Conservation (phyloP, 1,284 basidiomycete species). For the Ceratobasidium sp. region DNA sequence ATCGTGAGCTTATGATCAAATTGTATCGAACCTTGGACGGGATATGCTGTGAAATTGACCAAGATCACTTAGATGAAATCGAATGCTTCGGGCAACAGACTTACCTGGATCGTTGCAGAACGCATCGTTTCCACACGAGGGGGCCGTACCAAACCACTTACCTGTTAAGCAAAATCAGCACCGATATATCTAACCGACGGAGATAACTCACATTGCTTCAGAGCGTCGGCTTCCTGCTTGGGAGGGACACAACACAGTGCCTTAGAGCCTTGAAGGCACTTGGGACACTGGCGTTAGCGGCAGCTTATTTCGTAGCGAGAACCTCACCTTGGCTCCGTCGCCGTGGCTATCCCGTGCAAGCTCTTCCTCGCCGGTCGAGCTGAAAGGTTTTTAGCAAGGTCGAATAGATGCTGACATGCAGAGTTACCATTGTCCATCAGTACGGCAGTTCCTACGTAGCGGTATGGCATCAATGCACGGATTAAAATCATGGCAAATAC, state of each 20-base stretch:
- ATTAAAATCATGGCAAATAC: not conserved
- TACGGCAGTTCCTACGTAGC: conserved; percentile 1
- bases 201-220: conserved; percentile 17
- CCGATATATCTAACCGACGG: too few species aligned
- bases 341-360: conserved; percentile 3
- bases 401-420: too few species aligned
- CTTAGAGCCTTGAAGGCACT: conserved; percentile 9
- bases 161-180: too few species aligned
- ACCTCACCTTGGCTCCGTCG: conserved; percentile 2
- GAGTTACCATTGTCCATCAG: conserved; percentile 3
- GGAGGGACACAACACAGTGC: not conserved
- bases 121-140: not conserved
- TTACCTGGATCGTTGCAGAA: conserved; percentile 13
- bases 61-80: too few species aligned
- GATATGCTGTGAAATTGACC: not conserved
- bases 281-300: too few species aligned
- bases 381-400: not conserved
- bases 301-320: too few species aligned
- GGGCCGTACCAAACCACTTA: conserved; percentile 27
- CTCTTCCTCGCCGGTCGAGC: conserved; percentile 15
- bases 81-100: not conserved
- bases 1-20: too few species aligned
- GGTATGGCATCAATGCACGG: not conserved
- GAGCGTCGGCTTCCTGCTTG: conserved; percentile 4
- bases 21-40: not conserved